Base-by-base conservation (phyloP, 140 eudicot genomes). In the Erigeron philadelphicus region DNA sequence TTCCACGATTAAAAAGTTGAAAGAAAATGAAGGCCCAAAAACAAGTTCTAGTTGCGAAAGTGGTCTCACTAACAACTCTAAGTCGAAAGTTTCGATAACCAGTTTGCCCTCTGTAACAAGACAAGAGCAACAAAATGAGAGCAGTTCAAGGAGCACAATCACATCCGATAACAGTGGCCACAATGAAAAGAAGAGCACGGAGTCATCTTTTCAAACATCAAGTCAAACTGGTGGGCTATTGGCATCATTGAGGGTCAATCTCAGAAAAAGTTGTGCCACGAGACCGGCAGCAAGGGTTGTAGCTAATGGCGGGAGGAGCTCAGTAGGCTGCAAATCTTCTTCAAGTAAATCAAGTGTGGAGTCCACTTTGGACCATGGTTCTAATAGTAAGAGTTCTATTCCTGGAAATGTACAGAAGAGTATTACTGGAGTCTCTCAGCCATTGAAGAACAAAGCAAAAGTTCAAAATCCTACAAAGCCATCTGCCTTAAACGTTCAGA, bases 181-280 rank as follows among this genome's bases (percentile, higher is more conserved):
- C 54, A 67, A 15, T 56, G 59, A 11, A 60, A 71, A 53, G 76
- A 79, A 41, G 72, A 49, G n/a, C 79, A 79, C 52, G 15, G 82
- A 79, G 62, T 73, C 68, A 17, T 80, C 81, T 61, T 68, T 59
- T 44, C 77, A 75, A 40, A 62, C 65, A 7, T 59, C 41, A 72
- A 78, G 59, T 41, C 81, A 75, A 17, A 73, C 73, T 75, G 81
- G 79, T 67, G 73, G 58, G 4, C 71, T 87, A 38, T 70, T 85
- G 50, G 64, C 81, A 21, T 55, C 82, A 60, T 68, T 85, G 41
- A 85, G 81, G 63, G 44, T 61, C 40, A 79, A 61, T 68, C 83
- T 85, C 21, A 74, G 90, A 77, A 84, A 75, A 76, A 84, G 90
- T 74, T 79, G 78, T 68, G 86, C 74, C 70, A 84, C 90, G 47